A percentile compares a stretch with the other conserved stretches of the same genome.
Evolutionary conservation across 306 rosid genomes (phyloP).

Genomic region (Chamaecrista fasciculata): DNA sequence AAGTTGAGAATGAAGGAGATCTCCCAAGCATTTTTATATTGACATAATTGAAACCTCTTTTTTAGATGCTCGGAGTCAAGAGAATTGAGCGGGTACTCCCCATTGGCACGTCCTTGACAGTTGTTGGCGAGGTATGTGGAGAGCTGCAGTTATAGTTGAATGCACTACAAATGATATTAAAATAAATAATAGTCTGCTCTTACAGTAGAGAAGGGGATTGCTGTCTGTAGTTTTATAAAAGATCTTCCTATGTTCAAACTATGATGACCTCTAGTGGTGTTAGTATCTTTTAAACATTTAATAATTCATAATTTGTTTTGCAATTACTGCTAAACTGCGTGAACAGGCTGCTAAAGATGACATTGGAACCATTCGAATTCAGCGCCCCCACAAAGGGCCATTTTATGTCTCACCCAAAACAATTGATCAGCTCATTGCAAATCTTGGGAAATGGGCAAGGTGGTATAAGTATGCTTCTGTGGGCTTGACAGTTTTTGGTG

Average conservation of each 20-base stretch:
- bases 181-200: conserved; percentile 1
- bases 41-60: conserved; percentile 13
- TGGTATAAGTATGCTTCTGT: conserved; percentile 89
- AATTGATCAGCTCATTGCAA: conserved; percentile 84
- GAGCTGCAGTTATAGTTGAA: not conserved
- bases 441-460: conserved; percentile 99
- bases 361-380: conserved; percentile 76
- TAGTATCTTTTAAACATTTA: conserved; percentile 4
- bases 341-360: conserved; percentile 92
- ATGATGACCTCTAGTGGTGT: not conserved
- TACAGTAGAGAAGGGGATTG: conserved; percentile 18
- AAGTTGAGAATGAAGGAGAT: conserved; percentile 7
- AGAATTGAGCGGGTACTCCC: conserved; percentile 94
- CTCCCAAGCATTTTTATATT: conserved; percentile 22
- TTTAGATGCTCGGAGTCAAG: conserved; percentile 95
- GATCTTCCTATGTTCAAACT: conserved; percentile 19
- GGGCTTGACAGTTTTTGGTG: conserved; percentile 80
- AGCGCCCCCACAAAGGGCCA: conserved; percentile 93
- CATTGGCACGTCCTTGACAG: conserved; percentile 89
- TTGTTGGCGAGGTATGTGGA: conserved; percentile 90
- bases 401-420: conserved; percentile 89
- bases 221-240: not conserved
- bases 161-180: not conserved
- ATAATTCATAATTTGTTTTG: not conserved
- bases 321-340: conserved; percentile 29